Evolutionary conservation across 2,329 filamentous ascomycete genomes (phyloP).

Genomic region (Pseudovirgaria hyperparasitica): DNA sequence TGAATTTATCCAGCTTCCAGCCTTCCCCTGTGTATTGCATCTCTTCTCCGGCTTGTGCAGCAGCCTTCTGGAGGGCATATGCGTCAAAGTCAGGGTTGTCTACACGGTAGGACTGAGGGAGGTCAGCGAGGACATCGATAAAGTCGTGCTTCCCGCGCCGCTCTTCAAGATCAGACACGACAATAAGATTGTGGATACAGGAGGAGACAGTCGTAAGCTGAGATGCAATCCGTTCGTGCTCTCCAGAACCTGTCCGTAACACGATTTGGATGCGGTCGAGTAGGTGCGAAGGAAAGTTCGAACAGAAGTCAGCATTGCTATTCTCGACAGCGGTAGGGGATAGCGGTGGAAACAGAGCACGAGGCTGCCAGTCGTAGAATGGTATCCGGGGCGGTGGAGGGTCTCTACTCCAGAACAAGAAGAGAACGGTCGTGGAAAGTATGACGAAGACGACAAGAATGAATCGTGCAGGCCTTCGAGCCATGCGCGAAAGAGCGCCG

Average conservation of each 20-base stretch:
- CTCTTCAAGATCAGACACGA: slow-evolving; percentile 48
- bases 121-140: slow-evolving; percentile 33
- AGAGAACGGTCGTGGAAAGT: too few species aligned
- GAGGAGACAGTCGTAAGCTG: slow-evolving; percentile 41
- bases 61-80: slow-evolving; percentile 33
- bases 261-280: slow-evolving; percentile 33
- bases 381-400: too few species aligned
- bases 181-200: slow-evolving; percentile 40
- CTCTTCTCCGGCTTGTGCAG: slow-evolving; percentile 21
- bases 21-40: slow-evolving; percentile 37
- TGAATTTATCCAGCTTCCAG: slow-evolving; percentile 46
- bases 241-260: slow-evolving; percentile 37
- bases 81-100: slow-evolving; percentile 39
- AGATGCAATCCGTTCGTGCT: slow-evolving; percentile 27
- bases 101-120: slow-evolving; percentile 31
- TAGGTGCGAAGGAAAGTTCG: slow-evolving; percentile 25
- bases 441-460: too few species aligned
- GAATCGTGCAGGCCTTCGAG: too few species aligned
- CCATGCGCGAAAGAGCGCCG: too few species aligned
- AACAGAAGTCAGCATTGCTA: slow-evolving; percentile 19
- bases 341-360: too few species aligned
- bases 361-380: too few species aligned
- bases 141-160: slow-evolving; percentile 37
- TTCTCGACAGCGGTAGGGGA: too few species aligned
- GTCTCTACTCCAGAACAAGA: too few species aligned